Conservation (phyloP, 1,284 basidiomycete genomes). For the Ceratorhiza oryzae-sativae region DNA sequence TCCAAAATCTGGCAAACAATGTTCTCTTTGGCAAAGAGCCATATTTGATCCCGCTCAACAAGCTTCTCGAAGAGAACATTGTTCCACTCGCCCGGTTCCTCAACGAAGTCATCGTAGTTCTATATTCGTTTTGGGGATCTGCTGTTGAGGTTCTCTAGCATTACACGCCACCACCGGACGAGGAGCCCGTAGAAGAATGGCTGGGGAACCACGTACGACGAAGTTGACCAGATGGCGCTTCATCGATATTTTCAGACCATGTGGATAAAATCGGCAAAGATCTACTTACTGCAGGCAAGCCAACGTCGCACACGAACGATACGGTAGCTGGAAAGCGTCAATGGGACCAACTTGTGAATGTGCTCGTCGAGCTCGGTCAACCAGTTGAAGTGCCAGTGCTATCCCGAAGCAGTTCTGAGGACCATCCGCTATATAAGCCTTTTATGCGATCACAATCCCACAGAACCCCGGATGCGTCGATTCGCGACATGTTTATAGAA, state of each 20-base stretch:
- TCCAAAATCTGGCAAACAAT: slow-evolving; percentile 92
- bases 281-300: slow-evolving; percentile 57
- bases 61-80: slow-evolving; percentile 79
- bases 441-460: slow-evolving; percentile 74
- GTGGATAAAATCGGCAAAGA: slow-evolving; percentile 86
- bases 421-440: slow-evolving; percentile 68
- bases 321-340: slow-evolving; percentile 65
- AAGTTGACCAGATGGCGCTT: slow-evolving; percentile 79
- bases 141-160: background rate
- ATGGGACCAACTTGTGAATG: slow-evolving; percentile 76
- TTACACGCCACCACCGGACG: slow-evolving; percentile 22
- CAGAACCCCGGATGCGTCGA: slow-evolving; percentile 62
- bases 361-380: slow-evolving; percentile 78
- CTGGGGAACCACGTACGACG: slow-evolving; percentile 75
- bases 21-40: slow-evolving; percentile 89
- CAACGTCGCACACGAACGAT: slow-evolving; percentile 16
- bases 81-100: slow-evolving; percentile 82
- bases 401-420: slow-evolving; percentile 58
- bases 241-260: slow-evolving; percentile 82
- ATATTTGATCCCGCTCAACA: slow-evolving; percentile 82
- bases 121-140: slow-evolving; percentile 29
- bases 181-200: slow-evolving; percentile 64
- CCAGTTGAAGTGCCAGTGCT: slow-evolving; percentile 70
- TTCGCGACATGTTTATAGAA: slow-evolving; percentile 74
- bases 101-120: slow-evolving; percentile 73